Conservation (phyloP, 139 green algal genomes). For the Coccomyxa sp. region DNA sequence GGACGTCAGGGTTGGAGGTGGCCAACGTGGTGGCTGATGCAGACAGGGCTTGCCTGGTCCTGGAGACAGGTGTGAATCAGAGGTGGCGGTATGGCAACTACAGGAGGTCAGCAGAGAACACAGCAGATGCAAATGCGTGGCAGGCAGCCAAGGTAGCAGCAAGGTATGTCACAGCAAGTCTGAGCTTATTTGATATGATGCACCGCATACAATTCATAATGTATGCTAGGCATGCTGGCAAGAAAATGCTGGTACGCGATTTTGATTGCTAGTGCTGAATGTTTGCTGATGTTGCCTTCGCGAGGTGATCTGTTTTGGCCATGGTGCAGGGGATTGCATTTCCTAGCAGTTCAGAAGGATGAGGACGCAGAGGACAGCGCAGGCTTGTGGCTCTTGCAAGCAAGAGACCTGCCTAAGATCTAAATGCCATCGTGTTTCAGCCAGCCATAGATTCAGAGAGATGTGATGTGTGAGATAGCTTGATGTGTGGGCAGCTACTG, state of each 20-base stretch:
- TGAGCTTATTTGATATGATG: too few species aligned
- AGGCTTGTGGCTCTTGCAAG: constrained; percentile 92
- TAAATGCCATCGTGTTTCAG: constrained; percentile 30
- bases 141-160: constrained; percentile 79
- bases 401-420: constrained; percentile 62
- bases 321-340: constrained; percentile 85
- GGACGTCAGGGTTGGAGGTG: constrained; percentile 94
- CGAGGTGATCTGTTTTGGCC: too few species aligned
- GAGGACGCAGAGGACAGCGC: constrained; percentile 80
- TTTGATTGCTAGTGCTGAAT: background rate
- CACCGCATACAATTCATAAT: too few species aligned
- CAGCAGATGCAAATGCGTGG: constrained; percentile 83
- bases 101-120: constrained; percentile 62
- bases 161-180: constrained; percentile 44
- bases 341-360: constrained; percentile 90
- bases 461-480: too few species aligned
- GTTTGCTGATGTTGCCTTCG: too few species aligned
- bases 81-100: constrained; percentile 88
- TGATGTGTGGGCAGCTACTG: too few species aligned
- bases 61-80: constrained; percentile 94
- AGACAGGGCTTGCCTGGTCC: constrained; percentile 78
- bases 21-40: constrained; percentile 70
- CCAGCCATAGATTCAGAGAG: too few species aligned
- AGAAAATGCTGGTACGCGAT: background rate
- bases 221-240: background rate